A percentile compares a stretch with the other conserved stretches of the same genome.
phyloP scores from a whole-genome alignment of 495 filamentous ascomycete species.

The Aspergillus taichungensis region DNA sequence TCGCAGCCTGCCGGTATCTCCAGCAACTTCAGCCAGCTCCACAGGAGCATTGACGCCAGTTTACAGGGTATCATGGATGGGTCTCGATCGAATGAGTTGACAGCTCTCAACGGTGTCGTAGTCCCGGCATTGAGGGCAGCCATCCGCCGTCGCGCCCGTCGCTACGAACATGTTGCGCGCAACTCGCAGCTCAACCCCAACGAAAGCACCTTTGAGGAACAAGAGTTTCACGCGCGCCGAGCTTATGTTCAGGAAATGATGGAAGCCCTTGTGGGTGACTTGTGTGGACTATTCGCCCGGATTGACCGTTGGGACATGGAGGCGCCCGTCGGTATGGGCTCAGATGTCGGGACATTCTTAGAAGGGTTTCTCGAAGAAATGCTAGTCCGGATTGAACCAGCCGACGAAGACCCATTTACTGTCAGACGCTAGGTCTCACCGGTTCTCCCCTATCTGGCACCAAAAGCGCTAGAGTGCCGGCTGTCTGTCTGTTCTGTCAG shows the following conservation, averaged over 20 bases:
- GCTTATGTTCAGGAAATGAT: conserved; percentile 77
- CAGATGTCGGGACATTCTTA: conserved; percentile 73
- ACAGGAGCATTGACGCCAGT: conserved; percentile 1
- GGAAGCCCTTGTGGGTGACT: conserved; percentile 64
- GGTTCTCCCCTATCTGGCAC: not conserved
- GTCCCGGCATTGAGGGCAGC: conserved; percentile 86
- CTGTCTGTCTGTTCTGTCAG: not conserved
- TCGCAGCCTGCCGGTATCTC: conserved; percentile 1
- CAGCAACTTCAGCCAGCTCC: not conserved
- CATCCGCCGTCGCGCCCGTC: conserved; percentile 58
- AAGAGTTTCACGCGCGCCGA: conserved; percentile 30
- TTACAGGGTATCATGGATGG: conserved; percentile 10
- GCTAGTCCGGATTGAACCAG: conserved; percentile 80
- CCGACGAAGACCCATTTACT: conserved; percentile 50
- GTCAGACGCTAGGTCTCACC: conserved; percentile 1
- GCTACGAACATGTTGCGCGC: conserved; percentile 14
- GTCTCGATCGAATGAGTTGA: conserved; percentile 26
- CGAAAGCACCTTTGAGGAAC: conserved; percentile 5
- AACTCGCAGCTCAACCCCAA: conserved; percentile 1
- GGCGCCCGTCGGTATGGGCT: conserved; percentile 83
- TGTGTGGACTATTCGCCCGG: conserved; percentile 68
- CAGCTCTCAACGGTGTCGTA: conserved; percentile 72
- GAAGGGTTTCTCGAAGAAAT: conserved; percentile 93
- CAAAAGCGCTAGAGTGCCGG: too few species aligned
- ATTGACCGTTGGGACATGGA: conserved; percentile 80